Evolutionary conservation across 768 basidiomycete genomes (phyloP).

Genomic region (Lentinula edodes): DNA sequence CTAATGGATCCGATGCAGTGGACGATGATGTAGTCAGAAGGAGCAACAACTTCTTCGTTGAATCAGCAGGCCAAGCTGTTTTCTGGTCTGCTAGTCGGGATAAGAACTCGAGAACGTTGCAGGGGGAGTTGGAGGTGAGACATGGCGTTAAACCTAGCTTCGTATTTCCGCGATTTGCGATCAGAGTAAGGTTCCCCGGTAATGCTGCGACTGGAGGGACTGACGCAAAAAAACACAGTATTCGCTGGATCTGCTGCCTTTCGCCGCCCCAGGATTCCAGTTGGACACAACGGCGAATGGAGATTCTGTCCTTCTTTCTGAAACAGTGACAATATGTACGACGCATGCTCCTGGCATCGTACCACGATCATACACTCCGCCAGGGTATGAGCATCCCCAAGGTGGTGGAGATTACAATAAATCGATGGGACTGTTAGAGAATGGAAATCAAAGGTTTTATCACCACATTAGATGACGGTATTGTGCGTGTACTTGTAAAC

Average conservation of each 20-base stretch:
- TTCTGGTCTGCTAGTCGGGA: conserved; percentile 43
- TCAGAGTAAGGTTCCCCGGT: background rate
- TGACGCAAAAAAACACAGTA: conserved; percentile 22
- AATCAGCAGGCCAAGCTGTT: conserved; percentile 34
- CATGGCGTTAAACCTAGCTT: conserved; percentile 37
- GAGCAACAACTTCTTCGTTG: conserved; percentile 42
- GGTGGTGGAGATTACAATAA: conserved; percentile 42
- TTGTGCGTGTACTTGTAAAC: background rate
- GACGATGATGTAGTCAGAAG: conserved; percentile 23
- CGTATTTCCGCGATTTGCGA: conserved; percentile 24
- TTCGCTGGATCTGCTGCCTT: conserved; percentile 25
- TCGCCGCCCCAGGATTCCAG: conserved; percentile 28
- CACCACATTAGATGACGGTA: conserved; percentile 3
- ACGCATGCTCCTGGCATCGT: conserved; percentile 32
- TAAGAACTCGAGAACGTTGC: conserved; percentile 28
- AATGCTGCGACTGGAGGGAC: background rate
- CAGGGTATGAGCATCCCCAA: conserved; percentile 39
- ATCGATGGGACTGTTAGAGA: conserved; percentile 46
- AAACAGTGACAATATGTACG: conserved; percentile 5
- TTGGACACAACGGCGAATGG: background rate
- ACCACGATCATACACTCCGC: conserved; percentile 44
- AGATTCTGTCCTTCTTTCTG: conserved; percentile 1
- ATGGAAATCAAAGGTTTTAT: conserved; percentile 38
- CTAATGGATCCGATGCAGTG: conserved; percentile 43
- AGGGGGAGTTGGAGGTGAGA: conserved; percentile 48